These are phyloP conservation scores for Fomes fomentarius DNA, from an alignment of 1,284 basidiomycete genomes.

Conservation along the genomic window DNA sequence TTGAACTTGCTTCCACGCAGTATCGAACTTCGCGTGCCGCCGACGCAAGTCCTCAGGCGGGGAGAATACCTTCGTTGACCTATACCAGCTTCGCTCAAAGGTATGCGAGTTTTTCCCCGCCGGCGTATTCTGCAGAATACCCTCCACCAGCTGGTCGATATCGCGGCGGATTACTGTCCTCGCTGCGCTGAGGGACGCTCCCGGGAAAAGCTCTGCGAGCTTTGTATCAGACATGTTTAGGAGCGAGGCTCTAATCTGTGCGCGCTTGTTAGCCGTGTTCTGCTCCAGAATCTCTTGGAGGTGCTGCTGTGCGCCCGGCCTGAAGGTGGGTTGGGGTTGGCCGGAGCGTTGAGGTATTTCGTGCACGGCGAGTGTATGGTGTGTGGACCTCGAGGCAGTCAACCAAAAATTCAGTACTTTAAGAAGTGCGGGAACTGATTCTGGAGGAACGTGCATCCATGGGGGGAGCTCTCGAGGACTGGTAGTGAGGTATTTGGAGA, in stretches of 20 bases:
- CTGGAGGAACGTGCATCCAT: slow-evolving; percentile 9
- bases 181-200: background rate
- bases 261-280: background rate
- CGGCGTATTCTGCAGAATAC: background rate
- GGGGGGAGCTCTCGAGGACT: slow-evolving; percentile 5
- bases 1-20: slow-evolving; percentile 1
- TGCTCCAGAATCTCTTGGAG: background rate
- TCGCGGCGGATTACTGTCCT: background rate
- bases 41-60: slow-evolving; percentile 8
- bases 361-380: slow-evolving; percentile 7
- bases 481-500: background rate
- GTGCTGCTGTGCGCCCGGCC: background rate
- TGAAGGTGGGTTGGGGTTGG: background rate
- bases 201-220: slow-evolving; percentile 2
- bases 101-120: background rate
- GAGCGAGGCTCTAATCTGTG: slow-evolving; percentile 1
- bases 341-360: background rate
- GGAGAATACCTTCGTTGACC: slow-evolving; percentile 5
- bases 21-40: slow-evolving; percentile 7
- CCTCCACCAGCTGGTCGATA: slow-evolving; percentile 6
- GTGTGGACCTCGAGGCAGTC: slow-evolving; percentile 3
- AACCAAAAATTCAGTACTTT: slow-evolving; percentile 13
- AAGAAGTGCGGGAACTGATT: background rate
- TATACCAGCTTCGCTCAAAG: slow-evolving; percentile 12
- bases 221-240: background rate